A percentile compares a stretch with the other conserved stretches of the same genome.
Evolutionary conservation across 768 basidiomycete genomes (phyloP).

Genomic region (Lyophyllum decastes): DNA sequence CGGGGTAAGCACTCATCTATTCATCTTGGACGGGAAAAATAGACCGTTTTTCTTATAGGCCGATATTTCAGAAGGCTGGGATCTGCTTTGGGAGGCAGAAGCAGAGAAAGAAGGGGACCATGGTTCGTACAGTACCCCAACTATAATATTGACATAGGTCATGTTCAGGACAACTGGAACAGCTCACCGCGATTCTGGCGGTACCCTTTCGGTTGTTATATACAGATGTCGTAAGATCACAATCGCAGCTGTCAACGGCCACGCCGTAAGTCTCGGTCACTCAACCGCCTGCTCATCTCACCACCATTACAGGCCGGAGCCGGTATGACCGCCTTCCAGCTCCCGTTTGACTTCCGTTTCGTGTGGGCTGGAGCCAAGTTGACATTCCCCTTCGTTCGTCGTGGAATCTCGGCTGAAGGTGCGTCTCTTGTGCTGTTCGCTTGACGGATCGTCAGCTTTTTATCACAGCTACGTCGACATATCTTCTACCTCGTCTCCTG

Average conservation of each 20-base stretch:
- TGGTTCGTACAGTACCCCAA: constrained; percentile 33
- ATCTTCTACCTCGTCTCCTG: constrained; percentile 55
- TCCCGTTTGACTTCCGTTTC: constrained; percentile 50
- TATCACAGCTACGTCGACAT: constrained; percentile 38
- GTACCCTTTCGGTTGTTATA: constrained; percentile 45
- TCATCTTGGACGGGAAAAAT: neutral
- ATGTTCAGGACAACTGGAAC: neutral
- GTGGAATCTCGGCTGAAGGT: constrained; percentile 50
- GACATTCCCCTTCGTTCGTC: constrained; percentile 44
- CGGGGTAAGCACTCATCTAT: constrained; percentile 38
- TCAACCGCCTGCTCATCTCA: neutral
- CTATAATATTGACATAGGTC: neutral
- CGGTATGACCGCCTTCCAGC: constrained; percentile 43
- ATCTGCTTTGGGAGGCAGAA: constrained; percentile 36
- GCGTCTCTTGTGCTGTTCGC: constrained; percentile 2
- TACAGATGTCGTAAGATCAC: constrained; percentile 57
- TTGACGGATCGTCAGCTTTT: neutral
- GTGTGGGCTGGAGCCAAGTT: constrained; percentile 47
- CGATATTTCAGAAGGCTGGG: constrained; percentile 52
- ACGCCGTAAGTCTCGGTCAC: constrained; percentile 35
- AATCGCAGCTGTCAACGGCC: constrained; percentile 51
- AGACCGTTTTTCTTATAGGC: constrained; percentile 33
- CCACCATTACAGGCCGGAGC: constrained; percentile 34
- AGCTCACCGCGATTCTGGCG: constrained; percentile 55
- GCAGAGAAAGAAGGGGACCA: constrained; percentile 48